phyloP scores from a whole-genome alignment of 1,284 basidiomycete species.

The Cutaneotrichosporon sp. region DNA sequence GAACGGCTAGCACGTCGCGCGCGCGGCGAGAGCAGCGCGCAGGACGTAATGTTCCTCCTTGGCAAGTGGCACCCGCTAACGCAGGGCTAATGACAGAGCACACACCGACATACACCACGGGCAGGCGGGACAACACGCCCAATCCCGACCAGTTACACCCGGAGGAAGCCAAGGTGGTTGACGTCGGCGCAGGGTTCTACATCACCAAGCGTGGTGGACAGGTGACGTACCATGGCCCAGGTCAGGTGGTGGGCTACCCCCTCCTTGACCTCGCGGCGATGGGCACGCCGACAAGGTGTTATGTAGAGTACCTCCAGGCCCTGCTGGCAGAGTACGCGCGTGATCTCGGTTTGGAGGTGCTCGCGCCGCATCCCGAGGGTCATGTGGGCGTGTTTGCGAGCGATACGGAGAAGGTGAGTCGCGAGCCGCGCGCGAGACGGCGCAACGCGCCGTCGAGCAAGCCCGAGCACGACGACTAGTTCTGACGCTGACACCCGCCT shows the following conservation, averaged over 20 bases:
- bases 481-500: too few species aligned
- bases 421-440: not conserved
- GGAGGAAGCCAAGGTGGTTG: constrained; percentile 63
- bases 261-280: constrained; percentile 71
- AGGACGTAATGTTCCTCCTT: constrained; percentile 53
- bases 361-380: constrained; percentile 48
- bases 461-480: too few species aligned
- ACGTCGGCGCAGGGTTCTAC: constrained; percentile 81
- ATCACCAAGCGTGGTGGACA: constrained; percentile 81
- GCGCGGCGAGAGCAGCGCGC: constrained; percentile 33
- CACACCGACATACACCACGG: constrained; percentile 88
- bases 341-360: constrained; percentile 28
- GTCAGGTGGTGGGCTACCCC: constrained; percentile 94
- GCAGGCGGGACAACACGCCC: constrained; percentile 63
- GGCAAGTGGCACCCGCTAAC: constrained; percentile 42
- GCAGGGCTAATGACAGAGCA: constrained; percentile 56
- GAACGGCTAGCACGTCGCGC: constrained; percentile 52
- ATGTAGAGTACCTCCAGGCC: constrained; percentile 50
- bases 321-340: constrained; percentile 42
- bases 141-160: constrained; percentile 55
- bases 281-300: constrained; percentile 51
- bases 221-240: constrained; percentile 95
- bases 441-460: not conserved
- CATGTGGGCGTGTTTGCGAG: constrained; percentile 48
- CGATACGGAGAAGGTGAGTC: constrained; percentile 42